These are phyloP conservation scores for Cryptococcus sp. DNA, from an alignment of 1,284 basidiomycete species.

Conservation along the genomic window DNA sequence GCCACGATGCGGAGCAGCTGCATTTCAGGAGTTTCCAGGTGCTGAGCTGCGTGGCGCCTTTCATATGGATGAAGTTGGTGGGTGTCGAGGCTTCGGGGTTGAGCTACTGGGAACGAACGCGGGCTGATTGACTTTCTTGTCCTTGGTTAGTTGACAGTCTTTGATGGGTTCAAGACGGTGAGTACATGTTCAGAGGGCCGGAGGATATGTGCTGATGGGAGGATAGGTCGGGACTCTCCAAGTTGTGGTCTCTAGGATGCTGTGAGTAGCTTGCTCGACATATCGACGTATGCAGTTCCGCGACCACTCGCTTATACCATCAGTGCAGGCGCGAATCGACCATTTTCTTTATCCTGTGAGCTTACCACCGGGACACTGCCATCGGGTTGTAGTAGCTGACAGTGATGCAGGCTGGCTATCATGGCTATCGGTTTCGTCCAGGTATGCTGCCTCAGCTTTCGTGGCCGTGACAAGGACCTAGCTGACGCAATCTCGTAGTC, in stretches of 20 bases:
- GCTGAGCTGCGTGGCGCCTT: constrained; percentile 76
- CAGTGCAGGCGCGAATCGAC: constrained; percentile 66
- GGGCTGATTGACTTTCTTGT: background rate
- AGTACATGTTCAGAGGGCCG: background rate
- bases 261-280: constrained; percentile 45
- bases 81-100: too few relatives aligned
- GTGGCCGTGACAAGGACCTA: too few relatives aligned
- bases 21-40: constrained; percentile 79
- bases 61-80: constrained; percentile 85
- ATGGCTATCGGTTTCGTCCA: constrained; percentile 73
- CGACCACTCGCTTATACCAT: constrained; percentile 1
- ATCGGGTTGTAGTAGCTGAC: background rate
- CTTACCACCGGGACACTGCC: constrained; percentile 1
- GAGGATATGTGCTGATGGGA: background rate
- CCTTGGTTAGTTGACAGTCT: constrained; percentile 35
- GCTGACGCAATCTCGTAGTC: constrained; percentile 43
- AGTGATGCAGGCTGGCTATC: constrained; percentile 62
- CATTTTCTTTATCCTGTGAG: constrained; percentile 80
- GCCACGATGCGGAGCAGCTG: constrained; percentile 42
- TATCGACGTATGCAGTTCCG: too few relatives aligned
- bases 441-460: background rate
- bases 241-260: constrained; percentile 60
- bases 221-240: constrained; percentile 46
- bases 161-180: constrained; percentile 60
- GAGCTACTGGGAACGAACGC: constrained; percentile 53